These are phyloP conservation scores for Aureobasidium sp. DNA, from an alignment of 2,329 filamentous ascomycete species.

Conservation along the genomic window DNA sequence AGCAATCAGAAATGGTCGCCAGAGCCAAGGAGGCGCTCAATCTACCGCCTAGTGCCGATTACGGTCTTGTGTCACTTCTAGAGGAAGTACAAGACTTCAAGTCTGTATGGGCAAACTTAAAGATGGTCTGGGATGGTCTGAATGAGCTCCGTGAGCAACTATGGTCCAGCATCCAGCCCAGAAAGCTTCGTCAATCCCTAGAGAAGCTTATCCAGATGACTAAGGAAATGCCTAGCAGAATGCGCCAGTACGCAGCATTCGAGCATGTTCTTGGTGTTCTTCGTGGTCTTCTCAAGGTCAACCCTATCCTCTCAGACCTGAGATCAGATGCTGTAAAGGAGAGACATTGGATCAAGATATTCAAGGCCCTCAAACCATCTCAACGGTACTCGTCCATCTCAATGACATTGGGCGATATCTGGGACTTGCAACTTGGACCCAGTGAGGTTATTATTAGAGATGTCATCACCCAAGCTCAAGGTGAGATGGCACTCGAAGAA, in stretches of 20 bases:
- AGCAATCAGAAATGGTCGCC: constrained; percentile 85
- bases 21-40: constrained; percentile 96
- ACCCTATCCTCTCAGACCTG: constrained; percentile 77
- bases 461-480: constrained; percentile 91
- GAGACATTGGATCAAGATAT: constrained; percentile 95
- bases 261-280: constrained; percentile 94
- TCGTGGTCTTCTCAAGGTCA: constrained; percentile 83
- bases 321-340: constrained; percentile 96
- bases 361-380: constrained; percentile 86
- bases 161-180: constrained; percentile 92
- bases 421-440: constrained; percentile 86
- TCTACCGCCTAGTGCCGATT: constrained; percentile 71
- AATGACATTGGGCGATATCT: constrained; percentile 96
- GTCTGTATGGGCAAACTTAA: constrained; percentile 93
- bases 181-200: constrained; percentile 83
- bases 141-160: constrained; percentile 87
- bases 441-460: constrained; percentile 84
- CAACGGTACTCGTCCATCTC: constrained; percentile 91
- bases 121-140: constrained; percentile 92
- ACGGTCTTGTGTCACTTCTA: constrained; percentile 73
- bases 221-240: constrained; percentile 97
- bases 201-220: constrained; percentile 95
- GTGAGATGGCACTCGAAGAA: constrained; percentile 96
- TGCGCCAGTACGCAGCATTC: constrained; percentile 99
- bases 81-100: constrained; percentile 99